Evolutionary conservation across 805 yeast species (phyloP).

Genomic region (Saturnispora mendoncae): DNA sequence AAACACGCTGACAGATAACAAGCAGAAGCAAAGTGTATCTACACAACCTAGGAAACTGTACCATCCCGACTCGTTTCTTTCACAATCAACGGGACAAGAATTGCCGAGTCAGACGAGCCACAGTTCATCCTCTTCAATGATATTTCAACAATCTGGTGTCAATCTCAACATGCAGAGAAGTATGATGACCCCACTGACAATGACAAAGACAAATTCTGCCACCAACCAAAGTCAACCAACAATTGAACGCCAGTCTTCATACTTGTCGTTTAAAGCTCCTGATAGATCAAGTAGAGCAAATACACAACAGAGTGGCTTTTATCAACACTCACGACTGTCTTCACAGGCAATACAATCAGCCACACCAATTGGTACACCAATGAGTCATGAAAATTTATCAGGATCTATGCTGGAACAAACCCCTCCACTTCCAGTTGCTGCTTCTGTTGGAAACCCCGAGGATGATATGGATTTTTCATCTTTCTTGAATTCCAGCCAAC

Average conservation of each 20-base stretch:
- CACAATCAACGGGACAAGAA: constrained; percentile 47
- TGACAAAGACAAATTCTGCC: constrained; percentile 5
- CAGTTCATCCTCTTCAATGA: constrained; percentile 14
- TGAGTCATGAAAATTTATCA: background rate
- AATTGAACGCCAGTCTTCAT: constrained; percentile 18
- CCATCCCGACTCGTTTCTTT: constrained; percentile 24
- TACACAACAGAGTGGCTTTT: background rate
- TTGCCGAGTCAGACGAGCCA: constrained; percentile 6
- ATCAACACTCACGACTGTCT: background rate
- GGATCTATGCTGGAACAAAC: background rate
- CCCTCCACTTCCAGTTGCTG: background rate
- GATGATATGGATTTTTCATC: constrained; percentile 16
- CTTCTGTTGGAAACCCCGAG: constrained; percentile 2
- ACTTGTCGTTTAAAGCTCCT: constrained; percentile 12
- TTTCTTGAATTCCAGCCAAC: constrained; percentile 29
- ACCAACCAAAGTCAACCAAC: constrained; percentile 11
- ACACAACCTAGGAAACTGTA: constrained; percentile 6
- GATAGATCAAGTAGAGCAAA: constrained; percentile 1
- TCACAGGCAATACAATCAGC: background rate
- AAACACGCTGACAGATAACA: background rate
- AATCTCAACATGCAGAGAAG: constrained; percentile 9
- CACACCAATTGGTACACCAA: background rate
- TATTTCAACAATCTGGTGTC: constrained; percentile 22
- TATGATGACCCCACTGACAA: background rate
- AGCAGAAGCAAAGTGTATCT: background rate